Conservation (phyloP, 306 rosid species). For the Lupinus albus region DNA sequence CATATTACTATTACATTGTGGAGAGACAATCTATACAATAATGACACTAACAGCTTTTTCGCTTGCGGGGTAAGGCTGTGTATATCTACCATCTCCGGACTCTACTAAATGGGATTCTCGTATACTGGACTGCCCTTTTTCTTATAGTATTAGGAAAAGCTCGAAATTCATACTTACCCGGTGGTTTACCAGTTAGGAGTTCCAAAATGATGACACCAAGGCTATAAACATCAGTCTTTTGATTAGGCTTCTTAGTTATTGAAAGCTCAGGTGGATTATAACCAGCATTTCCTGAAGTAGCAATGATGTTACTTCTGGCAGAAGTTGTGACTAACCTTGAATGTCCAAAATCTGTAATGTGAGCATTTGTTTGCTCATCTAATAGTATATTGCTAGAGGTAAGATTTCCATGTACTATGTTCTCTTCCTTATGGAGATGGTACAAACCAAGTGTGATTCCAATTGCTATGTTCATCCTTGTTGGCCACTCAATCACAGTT, state of each 20-base stretch:
- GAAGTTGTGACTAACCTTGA: slow-evolving; percentile 82
- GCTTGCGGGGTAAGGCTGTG: no score
- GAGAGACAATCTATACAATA: no score
- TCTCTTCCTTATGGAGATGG: slow-evolving; percentile 66
- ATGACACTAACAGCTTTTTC: no score
- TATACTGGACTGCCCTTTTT: no score
- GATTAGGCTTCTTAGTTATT: slow-evolving; percentile 63
- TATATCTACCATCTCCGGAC: no score
- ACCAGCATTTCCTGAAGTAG: slow-evolving; percentile 85
- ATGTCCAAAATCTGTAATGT: slow-evolving; percentile 80
- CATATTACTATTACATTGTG: no score
- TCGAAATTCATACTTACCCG: slow-evolving; percentile 26
- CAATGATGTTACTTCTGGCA: slow-evolving; percentile 75
- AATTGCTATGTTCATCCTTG: slow-evolving; percentile 75
- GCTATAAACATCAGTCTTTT: slow-evolving; percentile 61
- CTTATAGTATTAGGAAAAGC: no score
- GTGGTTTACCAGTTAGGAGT: slow-evolving; percentile 82
- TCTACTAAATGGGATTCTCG: no score
- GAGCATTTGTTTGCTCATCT: slow-evolving; percentile 66
- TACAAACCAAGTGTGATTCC: slow-evolving; percentile 67
- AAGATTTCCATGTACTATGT: slow-evolving; percentile 73
- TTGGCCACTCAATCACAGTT: slow-evolving; percentile 74
- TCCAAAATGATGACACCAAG: slow-evolving; percentile 84
- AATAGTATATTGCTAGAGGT: slow-evolving; percentile 75
- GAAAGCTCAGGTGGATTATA: slow-evolving; percentile 89